A percentile compares a stretch with the other conserved stretches of the same genome.
Evolutionary conservation across 768 basidiomycete genomes (phyloP).

Genomic region (Boletus tomentosulus): DNA sequence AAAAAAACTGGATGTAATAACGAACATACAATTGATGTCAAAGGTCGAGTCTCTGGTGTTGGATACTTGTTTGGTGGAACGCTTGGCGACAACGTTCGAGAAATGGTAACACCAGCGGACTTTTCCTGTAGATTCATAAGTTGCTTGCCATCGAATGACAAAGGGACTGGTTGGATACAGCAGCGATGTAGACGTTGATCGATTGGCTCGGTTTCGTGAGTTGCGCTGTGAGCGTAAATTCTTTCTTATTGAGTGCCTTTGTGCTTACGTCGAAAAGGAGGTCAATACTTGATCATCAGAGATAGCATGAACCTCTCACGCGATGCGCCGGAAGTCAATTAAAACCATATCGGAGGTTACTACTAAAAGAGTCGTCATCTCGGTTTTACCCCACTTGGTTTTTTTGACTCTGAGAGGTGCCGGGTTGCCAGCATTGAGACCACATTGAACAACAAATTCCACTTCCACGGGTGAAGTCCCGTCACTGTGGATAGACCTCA

Average conservation of each 20-base stretch:
- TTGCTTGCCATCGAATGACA: constrained; percentile 8
- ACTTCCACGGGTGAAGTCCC: constrained; percentile 54
- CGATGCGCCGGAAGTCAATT: constrained; percentile 76
- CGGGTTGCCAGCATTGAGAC: constrained; percentile 35
- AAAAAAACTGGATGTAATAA: neutral
- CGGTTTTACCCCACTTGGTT: constrained; percentile 39
- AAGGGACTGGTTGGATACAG: constrained; percentile 39
- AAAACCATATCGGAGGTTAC: constrained; percentile 71
- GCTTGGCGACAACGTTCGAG: constrained; percentile 53
- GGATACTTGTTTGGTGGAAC: constrained; percentile 57
- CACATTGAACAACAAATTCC: constrained; percentile 56
- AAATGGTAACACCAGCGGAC: constrained; percentile 60
- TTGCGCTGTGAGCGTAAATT: constrained; percentile 54
- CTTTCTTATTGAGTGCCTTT: constrained; percentile 55
- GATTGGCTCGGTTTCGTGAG: constrained; percentile 76
- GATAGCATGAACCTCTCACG: constrained; percentile 41
- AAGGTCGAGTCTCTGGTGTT: constrained; percentile 67
- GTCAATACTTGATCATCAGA: constrained; percentile 2
- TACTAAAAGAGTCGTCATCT: constrained; percentile 71
- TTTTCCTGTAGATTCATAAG: constrained; percentile 50
- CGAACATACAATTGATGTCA: constrained; percentile 47
- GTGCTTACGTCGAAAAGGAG: constrained; percentile 44
- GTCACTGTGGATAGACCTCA: constrained; percentile 36
- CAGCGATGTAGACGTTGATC: constrained; percentile 54
- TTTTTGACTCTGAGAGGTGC: constrained; percentile 41